Evolutionary conservation across 2,329 filamentous ascomycete species (phyloP).

Genomic region (Venturia carpophila): DNA sequence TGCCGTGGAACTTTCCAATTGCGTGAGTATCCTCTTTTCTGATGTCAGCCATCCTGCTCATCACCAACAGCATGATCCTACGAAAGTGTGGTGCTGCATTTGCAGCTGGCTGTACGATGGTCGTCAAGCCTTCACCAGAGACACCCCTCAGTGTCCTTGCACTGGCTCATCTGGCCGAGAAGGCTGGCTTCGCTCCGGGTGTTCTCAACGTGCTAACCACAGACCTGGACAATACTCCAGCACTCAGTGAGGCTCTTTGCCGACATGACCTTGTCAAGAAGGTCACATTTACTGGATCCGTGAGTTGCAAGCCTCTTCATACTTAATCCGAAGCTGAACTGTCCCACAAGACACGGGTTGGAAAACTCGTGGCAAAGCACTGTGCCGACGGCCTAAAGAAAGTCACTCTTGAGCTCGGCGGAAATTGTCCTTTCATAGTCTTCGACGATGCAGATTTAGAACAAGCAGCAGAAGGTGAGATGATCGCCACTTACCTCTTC

Average conservation of each 20-base stretch:
- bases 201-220: conserved; percentile 56
- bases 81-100: conserved; percentile 61
- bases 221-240: conserved; percentile 47
- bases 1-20: conserved; percentile 67
- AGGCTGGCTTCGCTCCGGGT: conserved; percentile 51
- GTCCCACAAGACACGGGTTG: conserved; percentile 45
- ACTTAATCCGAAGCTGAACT: neutral
- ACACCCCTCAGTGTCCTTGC: conserved; percentile 51
- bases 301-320: neutral
- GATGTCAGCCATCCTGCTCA: neutral
- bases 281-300: conserved; percentile 52
- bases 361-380: conserved; percentile 53
- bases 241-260: conserved; percentile 47
- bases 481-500: neutral
- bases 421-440: conserved; percentile 57
- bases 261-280: conserved; percentile 54
- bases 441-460: conserved; percentile 58
- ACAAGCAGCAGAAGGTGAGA: conserved; percentile 42
- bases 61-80: conserved; percentile 45
- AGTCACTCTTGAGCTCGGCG: conserved; percentile 55
- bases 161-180: conserved; percentile 46
- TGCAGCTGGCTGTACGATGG: conserved; percentile 66
- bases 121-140: conserved; percentile 64
- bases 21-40: conserved; percentile 34
- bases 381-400: conserved; percentile 57